A percentile compares a stretch with the other conserved stretches of the same genome.
These are phyloP conservation scores for Ampelocalamus luodianensis DNA, from an alignment of 176 grass and related monocot genomes.

Conservation along the genomic window DNA sequence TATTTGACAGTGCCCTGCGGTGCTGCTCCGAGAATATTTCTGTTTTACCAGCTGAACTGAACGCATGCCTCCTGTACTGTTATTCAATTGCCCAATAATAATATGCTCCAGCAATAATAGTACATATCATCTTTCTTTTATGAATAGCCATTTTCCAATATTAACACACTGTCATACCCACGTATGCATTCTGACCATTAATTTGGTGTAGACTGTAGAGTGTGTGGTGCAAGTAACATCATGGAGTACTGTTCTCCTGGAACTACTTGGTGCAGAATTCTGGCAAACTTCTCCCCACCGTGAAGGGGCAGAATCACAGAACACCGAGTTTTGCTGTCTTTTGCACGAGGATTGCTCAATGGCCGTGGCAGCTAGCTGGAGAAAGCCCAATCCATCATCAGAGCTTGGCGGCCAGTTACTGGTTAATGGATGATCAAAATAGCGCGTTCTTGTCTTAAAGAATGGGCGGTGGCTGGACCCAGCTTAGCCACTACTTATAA, in stretches of 20 bases:
- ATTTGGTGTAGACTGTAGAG: not conserved
- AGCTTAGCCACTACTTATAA: not conserved
- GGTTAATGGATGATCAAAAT: not conserved
- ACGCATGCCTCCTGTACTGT: not conserved
- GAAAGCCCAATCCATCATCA: not conserved
- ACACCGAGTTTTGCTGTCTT: not conserved
- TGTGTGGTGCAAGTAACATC: not conserved
- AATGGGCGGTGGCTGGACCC: slow-evolving; percentile 4
- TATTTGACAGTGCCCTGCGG: not conserved
- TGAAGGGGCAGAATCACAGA: not conserved
- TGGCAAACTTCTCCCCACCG: not conserved
- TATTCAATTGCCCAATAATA: not conserved
- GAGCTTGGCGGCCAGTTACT: not conserved
- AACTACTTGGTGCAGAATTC: not conserved
- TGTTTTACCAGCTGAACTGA: not conserved
- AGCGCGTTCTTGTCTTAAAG: not conserved
- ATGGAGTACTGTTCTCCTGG: not conserved
- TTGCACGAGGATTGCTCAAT: not conserved
- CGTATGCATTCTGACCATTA: not conserved
- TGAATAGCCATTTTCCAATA: not conserved
- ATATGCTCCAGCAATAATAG: not conserved
- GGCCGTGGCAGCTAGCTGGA: not conserved
- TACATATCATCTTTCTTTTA: not conserved
- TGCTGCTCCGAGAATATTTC: not conserved
- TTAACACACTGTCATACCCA: not conserved